These are phyloP conservation scores for Coniferiporia sulphurascens DNA, from an alignment of 1,284 basidiomycete genomes.

Conservation along the genomic window DNA sequence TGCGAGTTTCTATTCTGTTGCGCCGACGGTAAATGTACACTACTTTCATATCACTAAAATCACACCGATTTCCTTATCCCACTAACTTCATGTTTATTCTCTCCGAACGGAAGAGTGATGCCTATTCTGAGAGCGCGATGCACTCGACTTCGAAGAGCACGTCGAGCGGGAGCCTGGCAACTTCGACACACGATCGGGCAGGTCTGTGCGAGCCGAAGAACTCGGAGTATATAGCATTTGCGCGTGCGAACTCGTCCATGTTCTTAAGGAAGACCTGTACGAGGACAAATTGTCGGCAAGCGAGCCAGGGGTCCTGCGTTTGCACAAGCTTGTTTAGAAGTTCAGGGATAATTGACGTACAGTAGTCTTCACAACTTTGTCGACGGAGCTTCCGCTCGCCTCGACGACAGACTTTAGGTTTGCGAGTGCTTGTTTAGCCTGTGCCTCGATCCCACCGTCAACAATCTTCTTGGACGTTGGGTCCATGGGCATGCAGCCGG, in stretches of 20 bases:
- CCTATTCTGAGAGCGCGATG: constrained; percentile 44
- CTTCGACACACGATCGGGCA: constrained; percentile 87
- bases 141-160: constrained; percentile 91
- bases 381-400: constrained; percentile 72
- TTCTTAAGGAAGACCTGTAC: constrained; percentile 83
- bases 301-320: not conserved
- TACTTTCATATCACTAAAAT: too few species aligned
- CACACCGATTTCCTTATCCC: not conserved
- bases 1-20: too few species aligned
- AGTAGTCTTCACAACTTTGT: constrained; percentile 83
- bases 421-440: constrained; percentile 81
- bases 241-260: constrained; percentile 85
- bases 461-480: constrained; percentile 74
- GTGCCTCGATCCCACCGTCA: constrained; percentile 75
- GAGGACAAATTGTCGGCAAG: not conserved
- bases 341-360: constrained; percentile 36
- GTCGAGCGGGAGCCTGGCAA: constrained; percentile 69
- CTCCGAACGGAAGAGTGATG: not conserved
- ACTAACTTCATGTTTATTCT: not conserved
- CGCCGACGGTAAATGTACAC: too few species aligned
- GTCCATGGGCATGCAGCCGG: constrained; percentile 86
- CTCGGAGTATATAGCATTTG: constrained; percentile 76
- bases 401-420: constrained; percentile 85
- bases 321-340: too few species aligned
- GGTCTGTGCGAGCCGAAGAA: constrained; percentile 92